A percentile compares a stretch with the other conserved stretches of the same genome.
phyloP scores from a whole-genome alignment of 192 early-diverging fungal genomes.

The Linnemannia elongata region DNA sequence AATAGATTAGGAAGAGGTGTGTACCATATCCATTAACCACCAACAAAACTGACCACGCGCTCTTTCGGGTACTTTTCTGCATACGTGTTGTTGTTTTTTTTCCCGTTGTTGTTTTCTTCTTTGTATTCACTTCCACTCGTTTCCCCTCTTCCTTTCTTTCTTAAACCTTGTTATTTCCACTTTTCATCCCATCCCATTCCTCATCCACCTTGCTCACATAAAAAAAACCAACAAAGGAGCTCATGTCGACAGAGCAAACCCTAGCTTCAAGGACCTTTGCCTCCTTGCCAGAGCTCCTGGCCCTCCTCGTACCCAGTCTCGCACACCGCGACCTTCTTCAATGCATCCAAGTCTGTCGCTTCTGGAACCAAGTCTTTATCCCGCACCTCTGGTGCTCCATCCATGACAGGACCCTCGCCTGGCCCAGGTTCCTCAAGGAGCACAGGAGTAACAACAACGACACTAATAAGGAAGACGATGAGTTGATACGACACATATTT shows the following conservation, averaged over 20 bases:
- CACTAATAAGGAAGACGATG: not conserved
- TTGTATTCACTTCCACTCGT: too few species aligned
- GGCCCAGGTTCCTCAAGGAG: not conserved
- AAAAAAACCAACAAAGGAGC: not conserved
- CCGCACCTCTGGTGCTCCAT: not conserved
- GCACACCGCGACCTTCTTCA: not conserved
- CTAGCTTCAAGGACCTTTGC: not conserved
- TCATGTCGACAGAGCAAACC: not conserved
- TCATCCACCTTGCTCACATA: not conserved
- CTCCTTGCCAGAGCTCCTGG: not conserved
- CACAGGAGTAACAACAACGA: not conserved
- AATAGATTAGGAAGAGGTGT: not conserved
- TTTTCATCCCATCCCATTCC: not conserved
- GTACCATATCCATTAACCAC: not conserved
- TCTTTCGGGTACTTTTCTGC: too few species aligned
- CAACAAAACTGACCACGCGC: not conserved
- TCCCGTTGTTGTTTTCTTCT: too few species aligned
- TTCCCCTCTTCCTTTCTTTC: not conserved
- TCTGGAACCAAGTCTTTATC: constrained; percentile 2
- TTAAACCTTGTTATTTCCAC: not conserved
- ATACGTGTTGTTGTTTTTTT: too few species aligned
- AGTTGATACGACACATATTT: not conserved
- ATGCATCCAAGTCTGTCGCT: constrained; percentile 2
- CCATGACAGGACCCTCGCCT: not conserved
- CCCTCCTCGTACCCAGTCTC: not conserved